Conservation (phyloP, 495 filamentous ascomycete genomes). For the Oleoguttula mirabilis region DNA sequence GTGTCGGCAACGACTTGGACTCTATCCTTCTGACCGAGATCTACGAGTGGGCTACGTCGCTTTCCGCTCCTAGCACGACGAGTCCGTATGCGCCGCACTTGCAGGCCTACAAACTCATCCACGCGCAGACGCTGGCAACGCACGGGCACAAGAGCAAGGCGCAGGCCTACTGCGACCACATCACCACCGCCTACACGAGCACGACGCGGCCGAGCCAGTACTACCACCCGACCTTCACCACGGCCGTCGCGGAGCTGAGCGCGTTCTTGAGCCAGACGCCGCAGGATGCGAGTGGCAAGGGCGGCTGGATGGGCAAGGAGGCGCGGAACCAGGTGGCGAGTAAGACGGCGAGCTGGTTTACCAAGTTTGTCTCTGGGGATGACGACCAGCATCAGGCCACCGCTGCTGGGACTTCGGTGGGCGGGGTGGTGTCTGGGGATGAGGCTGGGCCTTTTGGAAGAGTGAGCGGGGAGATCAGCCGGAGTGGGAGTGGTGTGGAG, state of each 20-base stretch:
- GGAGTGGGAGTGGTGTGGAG: slow-evolving; percentile 62
- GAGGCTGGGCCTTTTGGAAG: slow-evolving; percentile 13
- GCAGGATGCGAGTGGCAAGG: slow-evolving; percentile 43
- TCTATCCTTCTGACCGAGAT: slow-evolving; percentile 79
- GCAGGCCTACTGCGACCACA: slow-evolving; percentile 80
- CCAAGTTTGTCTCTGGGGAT: slow-evolving; percentile 87
- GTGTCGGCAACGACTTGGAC: slow-evolving; percentile 67
- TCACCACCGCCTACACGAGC: slow-evolving; percentile 63
- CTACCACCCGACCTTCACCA: slow-evolving; percentile 61
- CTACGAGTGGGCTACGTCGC: slow-evolving; percentile 72
- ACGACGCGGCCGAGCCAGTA: slow-evolving; percentile 76
- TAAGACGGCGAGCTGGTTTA: slow-evolving; percentile 79
- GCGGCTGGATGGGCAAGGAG: slow-evolving; percentile 79
- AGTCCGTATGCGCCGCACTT: slow-evolving; percentile 53
- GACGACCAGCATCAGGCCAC: slow-evolving; percentile 39
- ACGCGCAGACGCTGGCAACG: slow-evolving; percentile 74
- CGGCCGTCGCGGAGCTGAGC: slow-evolving; percentile 68
- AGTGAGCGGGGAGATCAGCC: slow-evolving; percentile 54
- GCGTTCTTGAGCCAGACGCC: slow-evolving; percentile 73
- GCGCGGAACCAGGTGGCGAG: slow-evolving; percentile 90
- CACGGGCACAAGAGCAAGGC: slow-evolving; percentile 71
- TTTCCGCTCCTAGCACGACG: slow-evolving; percentile 42
- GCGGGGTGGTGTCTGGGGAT: not conserved
- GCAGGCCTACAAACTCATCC: slow-evolving; percentile 74
- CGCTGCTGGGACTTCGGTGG: not conserved